phyloP scores from a whole-genome alignment of 2,329 filamentous ascomycete genomes.

The Pseudogymnoascus sp. region DNA sequence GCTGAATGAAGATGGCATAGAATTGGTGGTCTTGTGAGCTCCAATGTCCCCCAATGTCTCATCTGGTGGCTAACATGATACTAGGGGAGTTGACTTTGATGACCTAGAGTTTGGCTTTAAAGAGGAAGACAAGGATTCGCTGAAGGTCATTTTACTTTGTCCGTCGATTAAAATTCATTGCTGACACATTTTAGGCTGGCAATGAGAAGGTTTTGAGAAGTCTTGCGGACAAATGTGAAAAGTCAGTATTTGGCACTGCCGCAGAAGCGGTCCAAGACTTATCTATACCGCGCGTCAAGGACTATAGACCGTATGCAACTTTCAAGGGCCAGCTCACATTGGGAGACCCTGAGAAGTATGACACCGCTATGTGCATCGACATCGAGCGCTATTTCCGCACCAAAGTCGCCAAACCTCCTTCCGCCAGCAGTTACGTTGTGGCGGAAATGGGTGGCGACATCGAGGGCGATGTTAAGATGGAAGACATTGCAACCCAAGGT shows the following conservation, averaged over 20 bases:
- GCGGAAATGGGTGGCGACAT: constrained; percentile 37
- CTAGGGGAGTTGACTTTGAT: constrained; percentile 86
- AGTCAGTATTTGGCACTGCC: constrained; percentile 74
- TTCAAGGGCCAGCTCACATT: constrained; percentile 77
- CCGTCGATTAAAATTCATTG: neutral
- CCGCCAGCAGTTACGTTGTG: constrained; percentile 70
- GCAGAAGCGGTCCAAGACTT: constrained; percentile 79
- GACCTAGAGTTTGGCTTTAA: constrained; percentile 84
- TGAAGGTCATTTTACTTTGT: constrained; percentile 49
- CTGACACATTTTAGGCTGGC: constrained; percentile 40
- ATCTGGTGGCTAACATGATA: constrained; percentile 21
- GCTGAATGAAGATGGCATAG: constrained; percentile 69
- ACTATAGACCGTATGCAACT: constrained; percentile 65
- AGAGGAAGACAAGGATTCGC: constrained; percentile 72
- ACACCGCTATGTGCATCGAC: constrained; percentile 71
- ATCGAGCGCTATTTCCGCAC: constrained; percentile 89
- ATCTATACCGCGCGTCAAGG: constrained; percentile 68
- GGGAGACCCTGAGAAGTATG: constrained; percentile 67
- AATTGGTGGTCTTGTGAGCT: constrained; percentile 70
- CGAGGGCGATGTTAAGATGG: constrained; percentile 39
- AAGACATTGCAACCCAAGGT: constrained; percentile 36
- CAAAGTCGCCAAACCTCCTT: constrained; percentile 65
- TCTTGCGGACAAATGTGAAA: constrained; percentile 59
- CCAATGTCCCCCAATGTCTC: constrained; percentile 10
- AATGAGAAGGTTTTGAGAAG: constrained; percentile 66